Conservation (phyloP, 257 asterid genomes). For the Solanum pimpinellifolium region DNA sequence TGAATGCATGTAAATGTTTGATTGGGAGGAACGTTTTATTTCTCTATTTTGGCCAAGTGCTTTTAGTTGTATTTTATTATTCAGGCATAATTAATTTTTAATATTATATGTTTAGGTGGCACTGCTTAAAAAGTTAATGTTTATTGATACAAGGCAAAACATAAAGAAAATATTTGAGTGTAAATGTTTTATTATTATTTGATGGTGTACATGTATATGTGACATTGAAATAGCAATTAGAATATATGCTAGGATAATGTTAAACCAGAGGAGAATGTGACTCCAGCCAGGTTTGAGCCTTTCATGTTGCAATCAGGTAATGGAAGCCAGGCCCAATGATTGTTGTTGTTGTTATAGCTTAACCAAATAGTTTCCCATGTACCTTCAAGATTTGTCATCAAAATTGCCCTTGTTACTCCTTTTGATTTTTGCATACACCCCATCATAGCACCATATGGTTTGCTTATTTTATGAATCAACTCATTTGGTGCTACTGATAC, state of each 20-base stretch:
- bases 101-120: not conserved
- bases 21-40: not conserved
- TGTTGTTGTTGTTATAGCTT: not conserved
- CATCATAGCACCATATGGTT: conserved; percentile 39
- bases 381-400: conserved; percentile 37
- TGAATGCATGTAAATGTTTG: not conserved
- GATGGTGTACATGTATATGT: not conserved
- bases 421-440: conserved; percentile 23
- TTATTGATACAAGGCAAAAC: not conserved
- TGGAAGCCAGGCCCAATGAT: conserved; percentile 14
- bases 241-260: not conserved
- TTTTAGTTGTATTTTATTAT: not conserved
- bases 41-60: not conserved
- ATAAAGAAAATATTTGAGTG: not conserved
- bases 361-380: conserved; percentile 35
- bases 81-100: not conserved
- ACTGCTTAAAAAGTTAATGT: too few relatives aligned
- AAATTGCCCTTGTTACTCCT: conserved; percentile 13
- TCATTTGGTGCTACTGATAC: conserved; percentile 17
- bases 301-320: conserved; percentile 26
- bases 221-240: not conserved
- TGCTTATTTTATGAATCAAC: conserved; percentile 16
- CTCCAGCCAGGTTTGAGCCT: conserved; percentile 34
- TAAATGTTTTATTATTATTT: not conserved
- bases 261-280: conserved; percentile 25